These are phyloP conservation scores for Phlyctochytrium arcticum DNA, from an alignment of 192 early-diverging fungal species.

Conservation along the genomic window DNA sequence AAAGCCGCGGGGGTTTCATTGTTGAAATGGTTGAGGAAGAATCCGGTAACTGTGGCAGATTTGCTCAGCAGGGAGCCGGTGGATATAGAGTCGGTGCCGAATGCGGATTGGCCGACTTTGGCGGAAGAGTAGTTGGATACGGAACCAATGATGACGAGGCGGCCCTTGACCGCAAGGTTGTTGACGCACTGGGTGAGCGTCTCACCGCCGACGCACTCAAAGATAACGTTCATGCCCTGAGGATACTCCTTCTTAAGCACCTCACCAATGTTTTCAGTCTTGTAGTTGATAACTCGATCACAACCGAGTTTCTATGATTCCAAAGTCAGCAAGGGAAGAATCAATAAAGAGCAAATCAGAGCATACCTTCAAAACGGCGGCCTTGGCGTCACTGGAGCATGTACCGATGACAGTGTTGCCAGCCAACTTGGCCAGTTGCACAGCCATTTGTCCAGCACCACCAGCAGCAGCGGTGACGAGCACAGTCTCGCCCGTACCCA, in stretches of 20 bases:
- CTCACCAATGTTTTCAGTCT: slow-evolving; percentile 43
- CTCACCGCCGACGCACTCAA: slow-evolving; percentile 54
- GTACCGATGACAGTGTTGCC: slow-evolving; percentile 61
- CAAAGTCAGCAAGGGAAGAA: not conserved
- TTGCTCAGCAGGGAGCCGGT: slow-evolving; percentile 44
- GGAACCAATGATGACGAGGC: slow-evolving; percentile 35
- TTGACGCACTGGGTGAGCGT: slow-evolving; percentile 42
- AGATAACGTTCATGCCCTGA: slow-evolving; percentile 53
- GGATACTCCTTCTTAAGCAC: slow-evolving; percentile 55
- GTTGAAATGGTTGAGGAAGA: slow-evolving; percentile 52
- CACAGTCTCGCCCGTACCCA: slow-evolving; percentile 48
- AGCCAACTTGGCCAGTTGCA: slow-evolving; percentile 56
- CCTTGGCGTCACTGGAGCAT: slow-evolving; percentile 50
- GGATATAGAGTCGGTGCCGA: slow-evolving; percentile 38
- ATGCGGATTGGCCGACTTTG: not conserved
- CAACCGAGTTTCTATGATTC: slow-evolving; percentile 35
- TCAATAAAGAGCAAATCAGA: not conserved
- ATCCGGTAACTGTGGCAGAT: slow-evolving; percentile 48
- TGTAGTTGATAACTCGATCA: slow-evolving; percentile 59
- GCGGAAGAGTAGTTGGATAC: slow-evolving; percentile 24
- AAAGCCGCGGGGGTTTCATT: slow-evolving; percentile 27
- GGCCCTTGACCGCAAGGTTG: slow-evolving; percentile 25
- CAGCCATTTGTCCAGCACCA: slow-evolving; percentile 58
- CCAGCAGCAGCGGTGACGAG: slow-evolving; percentile 59
- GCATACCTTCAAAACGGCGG: slow-evolving; percentile 37